Base-by-base conservation (phyloP, 768 basidiomycete species). In the Cystofilobasidium capitatum region DNA sequence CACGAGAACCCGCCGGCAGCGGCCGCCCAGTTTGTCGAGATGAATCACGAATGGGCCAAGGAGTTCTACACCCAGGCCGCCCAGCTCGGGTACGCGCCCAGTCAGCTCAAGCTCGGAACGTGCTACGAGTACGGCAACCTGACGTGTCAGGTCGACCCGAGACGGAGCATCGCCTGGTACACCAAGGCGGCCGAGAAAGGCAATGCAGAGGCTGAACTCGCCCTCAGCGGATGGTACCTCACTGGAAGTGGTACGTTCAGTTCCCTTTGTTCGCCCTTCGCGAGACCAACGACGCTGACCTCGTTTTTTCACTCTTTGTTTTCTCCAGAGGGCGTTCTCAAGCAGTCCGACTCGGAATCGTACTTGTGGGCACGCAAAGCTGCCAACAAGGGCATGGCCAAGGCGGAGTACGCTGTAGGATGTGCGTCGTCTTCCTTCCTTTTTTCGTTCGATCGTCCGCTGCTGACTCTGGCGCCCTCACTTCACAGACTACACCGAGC, bases 341-440 rank as follows among this genome's bases (percentile, higher is more conserved):
- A 96, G 78, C 96, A 98, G 80, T 92, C 89, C 73, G 96, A 99
- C 77, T 88, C 88, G 2, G 96, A 99, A 76, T 96, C 96, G n/a
- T 99, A 96, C 77, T 78, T 99, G 45, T 99, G 96, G 96, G 96
- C 94, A 14, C 82, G 93, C 37, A 84, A 90, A 63, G 92, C 93
- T 22, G 96, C 92, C 29, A 96, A 97, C 77, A 97, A 96, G 78
- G 96, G 94, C 8, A 75, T 96, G 73, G 88, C 88, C 75, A 97
- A 96, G 77, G 96, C 96, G 0, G 96, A 99, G 78, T 99, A 97
- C 78, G 96, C 96, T 13, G 94, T 98, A 24, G 96, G 94, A 31
- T 79, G 75, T 76, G 45, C 31, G 68, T 64, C 2, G 1, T 13
- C 0, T 22, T 39, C 16, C 22, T n/a, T 3, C 54, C 39, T 66